Evolutionary conservation across 176 grass and related monocot genomes (phyloP).

Genomic region (Zoysia japonica): DNA sequence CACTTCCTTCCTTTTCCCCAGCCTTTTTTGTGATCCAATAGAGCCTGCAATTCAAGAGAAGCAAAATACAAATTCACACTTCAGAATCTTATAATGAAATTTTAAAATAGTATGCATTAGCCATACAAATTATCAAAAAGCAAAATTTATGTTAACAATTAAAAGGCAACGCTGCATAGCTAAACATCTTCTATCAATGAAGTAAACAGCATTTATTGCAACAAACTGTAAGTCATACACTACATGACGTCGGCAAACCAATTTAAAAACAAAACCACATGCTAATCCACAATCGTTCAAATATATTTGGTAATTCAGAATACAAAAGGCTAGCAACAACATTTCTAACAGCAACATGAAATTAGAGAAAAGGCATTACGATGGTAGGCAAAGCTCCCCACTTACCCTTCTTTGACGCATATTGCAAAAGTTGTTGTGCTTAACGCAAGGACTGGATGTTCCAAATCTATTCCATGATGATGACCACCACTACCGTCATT

Average conservation of each 20-base stretch:
- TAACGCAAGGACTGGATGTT: constrained; percentile 84
- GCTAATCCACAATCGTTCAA: not conserved
- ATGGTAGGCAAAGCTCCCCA: not conserved
- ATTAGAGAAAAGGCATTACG: not conserved
- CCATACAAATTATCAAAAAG: not conserved
- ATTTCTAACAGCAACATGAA: not conserved
- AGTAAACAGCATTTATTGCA: not conserved
- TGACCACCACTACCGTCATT: constrained; percentile 55
- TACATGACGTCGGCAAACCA: not conserved
- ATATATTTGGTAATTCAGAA: constrained; percentile 1
- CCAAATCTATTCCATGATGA: constrained; percentile 92
- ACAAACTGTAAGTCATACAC: constrained; percentile 8
- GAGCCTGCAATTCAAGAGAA: constrained; percentile 52
- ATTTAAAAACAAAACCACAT: constrained; percentile 21
- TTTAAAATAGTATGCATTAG: not conserved
- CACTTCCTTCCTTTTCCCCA: constrained; percentile 92
- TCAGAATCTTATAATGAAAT: constrained; percentile 1
- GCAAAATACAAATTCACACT: constrained; percentile 10
- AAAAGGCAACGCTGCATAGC: not conserved
- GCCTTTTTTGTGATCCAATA: constrained; percentile 91
- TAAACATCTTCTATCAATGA: not conserved
- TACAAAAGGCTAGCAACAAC: not conserved
- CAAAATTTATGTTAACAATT: not conserved
- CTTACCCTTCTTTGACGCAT: constrained; percentile 97
- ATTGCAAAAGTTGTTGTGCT: constrained; percentile 81